Evolutionary conservation across 768 basidiomycete species (phyloP).

Genomic region (Lactarius indigo): DNA sequence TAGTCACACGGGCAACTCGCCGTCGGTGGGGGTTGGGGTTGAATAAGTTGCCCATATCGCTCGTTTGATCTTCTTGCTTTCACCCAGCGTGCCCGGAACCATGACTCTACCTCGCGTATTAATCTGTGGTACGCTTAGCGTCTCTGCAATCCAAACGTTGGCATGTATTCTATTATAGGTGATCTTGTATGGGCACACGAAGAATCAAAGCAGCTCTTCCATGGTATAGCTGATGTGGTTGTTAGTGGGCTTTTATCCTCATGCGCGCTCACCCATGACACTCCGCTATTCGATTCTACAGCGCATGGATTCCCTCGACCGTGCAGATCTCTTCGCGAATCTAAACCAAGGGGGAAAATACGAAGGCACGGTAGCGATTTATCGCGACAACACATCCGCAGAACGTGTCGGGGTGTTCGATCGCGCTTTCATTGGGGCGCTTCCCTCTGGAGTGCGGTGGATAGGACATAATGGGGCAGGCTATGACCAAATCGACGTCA

Average conservation of each 20-base stretch:
- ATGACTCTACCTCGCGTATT: constrained; percentile 31
- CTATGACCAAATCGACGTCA: constrained; percentile 84
- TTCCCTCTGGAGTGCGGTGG: constrained; percentile 72
- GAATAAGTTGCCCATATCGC: neutral
- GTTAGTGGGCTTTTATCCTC: constrained; percentile 43
- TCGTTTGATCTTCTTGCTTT: neutral
- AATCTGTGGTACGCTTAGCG: constrained; percentile 32
- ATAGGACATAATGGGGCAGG: constrained; percentile 93
- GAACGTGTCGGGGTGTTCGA: constrained; percentile 73
- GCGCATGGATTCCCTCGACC: constrained; percentile 55
- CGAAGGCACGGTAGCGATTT: constrained; percentile 67
- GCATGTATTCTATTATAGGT: constrained; percentile 41
- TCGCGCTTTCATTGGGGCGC: constrained; percentile 64
- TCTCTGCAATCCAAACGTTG: neutral
- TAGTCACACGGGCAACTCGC: neutral
- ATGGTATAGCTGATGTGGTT: constrained; percentile 66
- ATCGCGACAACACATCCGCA: constrained; percentile 69
- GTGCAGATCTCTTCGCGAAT: constrained; percentile 65
- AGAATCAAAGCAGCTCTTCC: constrained; percentile 62
- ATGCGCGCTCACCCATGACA: neutral
- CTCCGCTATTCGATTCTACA: constrained; percentile 26
- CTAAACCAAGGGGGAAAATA: constrained; percentile 71
- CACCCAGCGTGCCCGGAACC: neutral
- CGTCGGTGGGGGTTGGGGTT: neutral
- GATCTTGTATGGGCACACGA: constrained; percentile 79